These are phyloP conservation scores for Protea cynaroides DNA, from an alignment of 164 flowering plant species.

Conservation along the genomic window DNA sequence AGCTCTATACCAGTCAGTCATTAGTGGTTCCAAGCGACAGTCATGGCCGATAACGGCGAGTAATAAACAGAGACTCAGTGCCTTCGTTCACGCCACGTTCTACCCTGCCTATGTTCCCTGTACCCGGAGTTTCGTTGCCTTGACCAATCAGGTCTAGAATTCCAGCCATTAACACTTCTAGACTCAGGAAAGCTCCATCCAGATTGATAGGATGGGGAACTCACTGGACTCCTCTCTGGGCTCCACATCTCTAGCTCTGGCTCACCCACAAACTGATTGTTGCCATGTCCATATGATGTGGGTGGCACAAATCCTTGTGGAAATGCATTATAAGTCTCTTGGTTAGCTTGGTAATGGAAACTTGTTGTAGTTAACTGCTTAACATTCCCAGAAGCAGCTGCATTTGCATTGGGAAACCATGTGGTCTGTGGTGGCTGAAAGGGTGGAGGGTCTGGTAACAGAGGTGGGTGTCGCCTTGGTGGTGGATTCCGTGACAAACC, in stretches of 20 bases:
- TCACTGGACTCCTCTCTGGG: constrained; percentile 43
- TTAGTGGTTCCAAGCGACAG: no score
- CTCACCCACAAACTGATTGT: constrained; percentile 24
- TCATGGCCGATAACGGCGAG: no score
- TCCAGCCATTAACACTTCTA: constrained; percentile 21
- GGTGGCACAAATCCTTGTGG: constrained; percentile 15
- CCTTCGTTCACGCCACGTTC: constrained; percentile 31
- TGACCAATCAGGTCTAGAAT: constrained; percentile 29
- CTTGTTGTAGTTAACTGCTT: constrained; percentile 23
- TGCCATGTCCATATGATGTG: constrained; percentile 9
- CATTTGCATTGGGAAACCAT: constrained; percentile 14
- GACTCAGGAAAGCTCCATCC: constrained; percentile 20
- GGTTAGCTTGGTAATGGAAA: constrained; percentile 21
- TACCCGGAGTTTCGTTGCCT: constrained; percentile 29
- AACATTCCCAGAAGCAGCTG: constrained; percentile 17
- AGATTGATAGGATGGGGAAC: constrained; percentile 18
- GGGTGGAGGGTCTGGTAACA: constrained; percentile 15
- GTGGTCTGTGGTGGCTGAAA: constrained; percentile 9
- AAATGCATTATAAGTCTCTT: constrained; percentile 20
- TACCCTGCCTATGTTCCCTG: constrained; percentile 27
- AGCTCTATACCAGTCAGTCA: no score
- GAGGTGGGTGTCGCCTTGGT: constrained; percentile 8
- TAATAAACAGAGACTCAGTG: background rate
- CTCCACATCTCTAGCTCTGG: constrained; percentile 55
- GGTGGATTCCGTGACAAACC: constrained; percentile 6